Conservation (phyloP, 345 rosid genomes). For the Atalantia buxifolia region DNA sequence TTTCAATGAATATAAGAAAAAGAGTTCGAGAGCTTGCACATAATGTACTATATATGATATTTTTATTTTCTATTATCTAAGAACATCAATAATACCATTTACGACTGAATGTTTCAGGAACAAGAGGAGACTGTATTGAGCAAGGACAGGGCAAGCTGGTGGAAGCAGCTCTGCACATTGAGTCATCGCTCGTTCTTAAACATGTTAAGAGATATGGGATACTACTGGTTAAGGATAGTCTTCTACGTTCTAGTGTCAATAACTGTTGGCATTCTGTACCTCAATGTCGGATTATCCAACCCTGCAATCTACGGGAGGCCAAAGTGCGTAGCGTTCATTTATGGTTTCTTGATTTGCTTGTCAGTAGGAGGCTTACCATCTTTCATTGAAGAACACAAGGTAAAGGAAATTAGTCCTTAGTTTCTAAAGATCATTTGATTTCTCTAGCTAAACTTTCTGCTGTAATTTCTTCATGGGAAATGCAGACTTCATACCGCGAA, state of each 20-base stretch:
- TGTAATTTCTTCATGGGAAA: not conserved
- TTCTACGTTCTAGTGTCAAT: slow-evolving; percentile 22
- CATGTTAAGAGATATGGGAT: slow-evolving; percentile 35
- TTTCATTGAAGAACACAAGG: slow-evolving; percentile 38
- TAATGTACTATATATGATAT: no score
- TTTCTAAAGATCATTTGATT: not conserved
- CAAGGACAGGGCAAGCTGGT: slow-evolving; percentile 7
- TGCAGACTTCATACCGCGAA: slow-evolving; percentile 23
- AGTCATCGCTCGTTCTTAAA: slow-evolving; percentile 28
- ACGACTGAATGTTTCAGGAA: not conserved
- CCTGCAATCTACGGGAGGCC: slow-evolving; percentile 18
- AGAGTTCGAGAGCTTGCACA: slow-evolving; percentile 1
- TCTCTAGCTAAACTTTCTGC: not conserved
- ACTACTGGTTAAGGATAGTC: slow-evolving; percentile 34
- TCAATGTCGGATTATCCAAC: slow-evolving; percentile 19
- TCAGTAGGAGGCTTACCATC: slow-evolving; percentile 38
- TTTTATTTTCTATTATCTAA: not conserved
- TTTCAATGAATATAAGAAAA: slow-evolving; percentile 12
- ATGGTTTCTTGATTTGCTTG: slow-evolving; percentile 32
- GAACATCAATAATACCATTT: not conserved
- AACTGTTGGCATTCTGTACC: slow-evolving; percentile 25
- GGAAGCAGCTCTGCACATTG: slow-evolving; percentile 29
- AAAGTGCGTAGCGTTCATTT: slow-evolving; percentile 22
- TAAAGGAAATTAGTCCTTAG: not conserved
- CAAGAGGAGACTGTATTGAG: not conserved